Percentiles rank a stretch among this genome's conserved stretches.
phyloP scores from a whole-genome alignment of 345 rosid genomes.

The Corymbia maculata region DNA sequence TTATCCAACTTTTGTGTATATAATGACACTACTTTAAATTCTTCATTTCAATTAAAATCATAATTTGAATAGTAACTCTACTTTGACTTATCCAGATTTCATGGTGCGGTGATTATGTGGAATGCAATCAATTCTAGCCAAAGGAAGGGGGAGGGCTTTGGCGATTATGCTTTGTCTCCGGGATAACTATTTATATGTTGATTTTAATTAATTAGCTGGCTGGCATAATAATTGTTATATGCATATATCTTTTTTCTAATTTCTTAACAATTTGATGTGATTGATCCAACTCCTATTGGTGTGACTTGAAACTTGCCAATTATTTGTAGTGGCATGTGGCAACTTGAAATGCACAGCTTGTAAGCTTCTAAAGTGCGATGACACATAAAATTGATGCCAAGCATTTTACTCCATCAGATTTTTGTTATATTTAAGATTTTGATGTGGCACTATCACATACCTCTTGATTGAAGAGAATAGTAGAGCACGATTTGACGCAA shows the following conservation, averaged over 20 bases:
- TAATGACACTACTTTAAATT: too few relatives aligned
- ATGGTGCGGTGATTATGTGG: rapidly evolving
- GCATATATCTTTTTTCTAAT: background rate
- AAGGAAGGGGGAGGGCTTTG: rapidly evolving
- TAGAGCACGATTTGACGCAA: rapidly evolving
- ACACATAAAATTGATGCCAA: background rate
- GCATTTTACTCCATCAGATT: background rate
- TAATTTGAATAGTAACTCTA: too few relatives aligned
- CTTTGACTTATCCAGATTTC: background rate
- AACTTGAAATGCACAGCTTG: background rate
- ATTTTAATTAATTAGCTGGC: background rate
- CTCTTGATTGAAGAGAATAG: background rate
- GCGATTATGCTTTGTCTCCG: background rate
- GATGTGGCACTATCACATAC: background rate
- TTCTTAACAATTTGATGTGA: background rate
- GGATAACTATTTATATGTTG: background rate
- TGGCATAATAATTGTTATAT: too few relatives aligned
- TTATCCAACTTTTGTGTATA: too few relatives aligned
- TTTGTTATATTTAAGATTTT: background rate
- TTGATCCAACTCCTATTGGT: background rate
- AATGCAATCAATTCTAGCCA: background rate
- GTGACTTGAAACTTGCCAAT: background rate
- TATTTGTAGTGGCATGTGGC: background rate
- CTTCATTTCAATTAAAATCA: too few relatives aligned
- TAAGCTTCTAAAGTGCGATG: background rate